Evolutionary conservation across 176 grass and related monocot species (phyloP).

Genomic region (Triticum monococcum): DNA sequence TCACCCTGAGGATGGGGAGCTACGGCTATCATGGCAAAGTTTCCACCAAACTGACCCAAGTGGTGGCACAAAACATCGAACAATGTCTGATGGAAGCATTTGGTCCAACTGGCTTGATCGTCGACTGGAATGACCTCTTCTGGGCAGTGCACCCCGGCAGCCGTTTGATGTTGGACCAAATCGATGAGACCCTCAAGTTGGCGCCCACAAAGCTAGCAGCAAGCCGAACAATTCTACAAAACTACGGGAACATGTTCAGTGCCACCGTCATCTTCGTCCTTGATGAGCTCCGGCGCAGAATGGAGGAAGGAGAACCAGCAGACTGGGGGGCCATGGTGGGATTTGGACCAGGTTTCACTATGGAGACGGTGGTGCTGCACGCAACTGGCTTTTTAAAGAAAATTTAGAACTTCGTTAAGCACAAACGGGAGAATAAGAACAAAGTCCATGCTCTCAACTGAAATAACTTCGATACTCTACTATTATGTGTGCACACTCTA

Average conservation of each 20-base stretch:
- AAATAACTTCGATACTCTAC: no score
- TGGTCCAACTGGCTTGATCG: neutral
- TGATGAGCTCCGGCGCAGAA: neutral
- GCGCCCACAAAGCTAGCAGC: neutral
- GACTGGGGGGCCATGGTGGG: neutral
- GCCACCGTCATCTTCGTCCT: neutral
- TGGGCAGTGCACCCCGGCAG: neutral
- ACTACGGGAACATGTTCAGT: neutral
- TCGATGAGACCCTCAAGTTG: neutral
- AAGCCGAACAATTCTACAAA: neutral
- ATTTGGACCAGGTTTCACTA: neutral
- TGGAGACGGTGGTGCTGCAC: neutral
- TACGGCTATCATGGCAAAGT: neutral
- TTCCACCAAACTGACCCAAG: neutral
- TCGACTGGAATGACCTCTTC: neutral
- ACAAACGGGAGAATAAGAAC: no score
- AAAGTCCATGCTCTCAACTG: no score
- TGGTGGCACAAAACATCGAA: neutral
- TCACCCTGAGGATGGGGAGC: neutral
- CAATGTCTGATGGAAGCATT: neutral
- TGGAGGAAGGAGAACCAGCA: neutral
- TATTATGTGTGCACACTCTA: no score
- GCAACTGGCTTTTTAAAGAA: neutral
- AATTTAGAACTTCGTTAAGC: neutral
- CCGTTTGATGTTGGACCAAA: neutral